These are phyloP conservation scores for Bifiguratus adelaidae DNA, from an alignment of 192 early-diverging fungal genomes.

Conservation along the genomic window DNA sequence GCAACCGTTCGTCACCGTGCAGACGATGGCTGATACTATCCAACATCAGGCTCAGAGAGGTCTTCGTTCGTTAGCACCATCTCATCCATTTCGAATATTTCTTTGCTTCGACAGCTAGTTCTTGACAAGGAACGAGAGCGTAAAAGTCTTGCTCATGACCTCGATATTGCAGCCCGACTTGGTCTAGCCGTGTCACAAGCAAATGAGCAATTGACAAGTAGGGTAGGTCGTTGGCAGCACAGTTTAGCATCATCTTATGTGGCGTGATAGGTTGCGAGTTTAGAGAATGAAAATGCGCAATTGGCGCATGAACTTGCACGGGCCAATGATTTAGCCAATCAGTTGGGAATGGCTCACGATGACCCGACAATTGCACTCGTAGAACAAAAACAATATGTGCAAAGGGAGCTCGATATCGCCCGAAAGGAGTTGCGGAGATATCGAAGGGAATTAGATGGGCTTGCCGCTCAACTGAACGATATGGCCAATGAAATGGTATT, in stretches of 20 bases:
- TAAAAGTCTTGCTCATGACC: constrained; percentile 31
- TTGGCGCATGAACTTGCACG: not conserved
- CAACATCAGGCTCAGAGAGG: constrained; percentile 18
- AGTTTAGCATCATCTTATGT: not conserved
- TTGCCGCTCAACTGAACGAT: constrained; percentile 44
- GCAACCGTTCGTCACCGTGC: too few relatives aligned
- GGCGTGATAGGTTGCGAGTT: constrained; percentile 11
- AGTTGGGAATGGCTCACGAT: not conserved
- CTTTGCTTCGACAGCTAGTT: constrained; percentile 27
- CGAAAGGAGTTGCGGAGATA: constrained; percentile 36
- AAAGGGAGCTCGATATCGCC: constrained; percentile 35
- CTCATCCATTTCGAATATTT: constrained; percentile 32
- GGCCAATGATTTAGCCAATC: not conserved
- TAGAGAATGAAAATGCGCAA: constrained; percentile 12
- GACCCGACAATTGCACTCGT: constrained; percentile 9
- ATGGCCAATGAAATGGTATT: constrained; percentile 42
- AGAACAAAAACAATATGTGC: constrained; percentile 34
- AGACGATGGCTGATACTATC: too few relatives aligned
- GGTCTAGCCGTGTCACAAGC: constrained; percentile 43
- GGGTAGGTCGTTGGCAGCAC: constrained; percentile 12
- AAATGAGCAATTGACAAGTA: constrained; percentile 38
- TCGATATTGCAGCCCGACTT: constrained; percentile 47
- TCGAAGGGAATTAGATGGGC: constrained; percentile 40
- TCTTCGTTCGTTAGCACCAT: constrained; percentile 23
- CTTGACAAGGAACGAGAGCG: constrained; percentile 48